phyloP scores from a whole-genome alignment of 2,329 filamentous ascomycete genomes.

The Diaporthe nobilis region DNA sequence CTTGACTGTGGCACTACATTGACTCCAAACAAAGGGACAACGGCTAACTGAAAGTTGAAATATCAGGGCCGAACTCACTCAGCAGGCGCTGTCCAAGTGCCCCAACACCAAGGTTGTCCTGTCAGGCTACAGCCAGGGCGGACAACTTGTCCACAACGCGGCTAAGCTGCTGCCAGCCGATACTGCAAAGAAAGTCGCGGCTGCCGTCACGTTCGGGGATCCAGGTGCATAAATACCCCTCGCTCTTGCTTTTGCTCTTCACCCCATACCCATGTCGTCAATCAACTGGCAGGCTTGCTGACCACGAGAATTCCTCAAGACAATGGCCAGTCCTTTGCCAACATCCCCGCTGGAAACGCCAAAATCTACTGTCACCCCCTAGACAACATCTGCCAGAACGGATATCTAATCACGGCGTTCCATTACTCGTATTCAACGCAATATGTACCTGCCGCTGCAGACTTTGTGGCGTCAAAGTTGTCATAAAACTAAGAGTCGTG shows the following conservation, averaged over 20 bases:
- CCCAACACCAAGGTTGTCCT: slow-evolving; percentile 56
- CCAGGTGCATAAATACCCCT: slow-evolving; percentile 15
- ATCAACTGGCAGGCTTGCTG: not conserved
- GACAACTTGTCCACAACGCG: slow-evolving; percentile 46
- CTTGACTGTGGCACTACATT: not conserved
- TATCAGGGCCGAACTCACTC: slow-evolving; percentile 16
- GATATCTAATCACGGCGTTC: not conserved
- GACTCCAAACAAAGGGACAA: not conserved
- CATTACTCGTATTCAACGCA: slow-evolving; percentile 17
- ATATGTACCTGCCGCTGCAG: slow-evolving; percentile 15
- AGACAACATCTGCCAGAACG: slow-evolving; percentile 41
- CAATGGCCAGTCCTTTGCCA: slow-evolving; percentile 40
- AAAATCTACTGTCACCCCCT: slow-evolving; percentile 39
- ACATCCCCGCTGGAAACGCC: slow-evolving; percentile 30
- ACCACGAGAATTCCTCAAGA: slow-evolving; percentile 29
- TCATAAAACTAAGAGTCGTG: not conserved
- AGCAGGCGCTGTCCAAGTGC: slow-evolving; percentile 17
- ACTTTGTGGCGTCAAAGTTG: slow-evolving; percentile 12
- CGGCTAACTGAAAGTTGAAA: not conserved
- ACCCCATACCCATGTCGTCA: not conserved
- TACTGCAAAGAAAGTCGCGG: slow-evolving; percentile 10
- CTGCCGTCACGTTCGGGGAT: slow-evolving; percentile 36
- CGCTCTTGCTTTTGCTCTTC: not conserved
- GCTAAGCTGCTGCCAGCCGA: slow-evolving; percentile 18
- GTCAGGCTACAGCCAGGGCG: slow-evolving; percentile 51